phyloP scores from a whole-genome alignment of 2,329 filamentous ascomycete species.

The Diplodia sapinea region DNA sequence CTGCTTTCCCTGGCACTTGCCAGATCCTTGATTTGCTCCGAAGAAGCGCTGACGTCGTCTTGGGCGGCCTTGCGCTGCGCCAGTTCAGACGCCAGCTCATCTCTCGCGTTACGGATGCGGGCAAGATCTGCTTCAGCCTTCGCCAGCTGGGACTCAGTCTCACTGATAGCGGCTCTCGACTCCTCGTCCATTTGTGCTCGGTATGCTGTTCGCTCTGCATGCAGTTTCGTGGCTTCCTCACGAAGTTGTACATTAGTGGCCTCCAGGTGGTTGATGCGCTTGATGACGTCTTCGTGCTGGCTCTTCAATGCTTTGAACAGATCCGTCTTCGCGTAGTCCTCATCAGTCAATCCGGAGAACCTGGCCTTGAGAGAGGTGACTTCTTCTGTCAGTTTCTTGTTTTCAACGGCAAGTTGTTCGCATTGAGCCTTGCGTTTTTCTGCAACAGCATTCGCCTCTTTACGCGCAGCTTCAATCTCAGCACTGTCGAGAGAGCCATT shows the following conservation, averaged over 20 bases:
- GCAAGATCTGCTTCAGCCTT: slow-evolving; percentile 83
- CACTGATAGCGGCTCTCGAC: slow-evolving; percentile 71
- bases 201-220: slow-evolving; percentile 83
- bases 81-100: slow-evolving; percentile 84
- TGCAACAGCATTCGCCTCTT: slow-evolving; percentile 76
- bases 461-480: slow-evolving; percentile 75
- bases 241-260: slow-evolving; percentile 83
- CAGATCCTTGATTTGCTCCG: slow-evolving; percentile 79
- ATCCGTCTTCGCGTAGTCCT: slow-evolving; percentile 91
- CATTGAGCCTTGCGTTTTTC: slow-evolving; percentile 89
- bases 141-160: slow-evolving; percentile 82
- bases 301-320: slow-evolving; percentile 90
- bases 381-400: slow-evolving; percentile 76
- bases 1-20: slow-evolving; percentile 78
- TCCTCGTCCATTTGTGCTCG: slow-evolving; percentile 83
- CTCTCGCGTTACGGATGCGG: slow-evolving; percentile 80
- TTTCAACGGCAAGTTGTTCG: slow-evolving; percentile 77
- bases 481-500: slow-evolving; percentile 51
- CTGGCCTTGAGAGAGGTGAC: slow-evolving; percentile 73
- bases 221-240: slow-evolving; percentile 83
- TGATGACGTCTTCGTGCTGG: slow-evolving; percentile 91
- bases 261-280: slow-evolving; percentile 88
- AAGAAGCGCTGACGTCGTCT: slow-evolving; percentile 73
- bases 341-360: slow-evolving; percentile 78
- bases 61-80: slow-evolving; percentile 78